Base-by-base conservation (phyloP, 2,329 filamentous ascomycete species). In the Cordyceps fumosorosea region DNA sequence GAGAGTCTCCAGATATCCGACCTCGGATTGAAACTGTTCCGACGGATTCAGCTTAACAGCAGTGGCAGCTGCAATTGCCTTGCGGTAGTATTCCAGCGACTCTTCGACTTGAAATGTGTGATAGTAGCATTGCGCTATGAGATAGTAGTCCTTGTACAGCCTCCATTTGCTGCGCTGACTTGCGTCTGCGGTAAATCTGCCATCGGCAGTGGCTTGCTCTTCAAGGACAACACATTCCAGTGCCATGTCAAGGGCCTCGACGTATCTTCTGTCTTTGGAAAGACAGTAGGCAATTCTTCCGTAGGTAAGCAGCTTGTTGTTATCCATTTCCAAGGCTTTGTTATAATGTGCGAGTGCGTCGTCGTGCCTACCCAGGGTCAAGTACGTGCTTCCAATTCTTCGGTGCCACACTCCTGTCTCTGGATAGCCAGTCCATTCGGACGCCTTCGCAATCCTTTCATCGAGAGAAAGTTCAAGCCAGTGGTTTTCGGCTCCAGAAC, bases 221-320 rank as follows among this genome's bases (percentile, higher is more conserved):
- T 77, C 76, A 2, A 74, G 70, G 0, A 63, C 65, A 12, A 75
- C 75, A 45, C 76, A 78, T 63, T 73, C 71, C 2, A 76, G 68
- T 6, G 74, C 71, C 40, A 73, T 68, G 1, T 72, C 65, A 2
- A 78, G 66, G 0, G 76, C 74, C 37, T 76, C 70, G 8, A 68
- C 65, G 50, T 73, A 77, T 4, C 72, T 69, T 6, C 70, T 69
- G n/a, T 76, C 73, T 20, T 72, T 67, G 22, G 66, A 75, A 1
- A 77, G 67, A 58, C 76, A 78, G 51, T 73, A 75, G 0, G 76
- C 76, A 20, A 77, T 78, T n/a, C 76, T 73, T 0, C 76, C 76
- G 2, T 65, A 67, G 0, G 74, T 77, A 62, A 77, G 70, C 2
- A 77, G 71, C 42, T 71, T 76, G 64, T 75, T 72, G 14, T 68